Percentiles rank a stretch among this genome's conserved stretches.
Conservation (phyloP, 2,329 filamentous ascomycete species). For the Neonectria hederae region DNA sequence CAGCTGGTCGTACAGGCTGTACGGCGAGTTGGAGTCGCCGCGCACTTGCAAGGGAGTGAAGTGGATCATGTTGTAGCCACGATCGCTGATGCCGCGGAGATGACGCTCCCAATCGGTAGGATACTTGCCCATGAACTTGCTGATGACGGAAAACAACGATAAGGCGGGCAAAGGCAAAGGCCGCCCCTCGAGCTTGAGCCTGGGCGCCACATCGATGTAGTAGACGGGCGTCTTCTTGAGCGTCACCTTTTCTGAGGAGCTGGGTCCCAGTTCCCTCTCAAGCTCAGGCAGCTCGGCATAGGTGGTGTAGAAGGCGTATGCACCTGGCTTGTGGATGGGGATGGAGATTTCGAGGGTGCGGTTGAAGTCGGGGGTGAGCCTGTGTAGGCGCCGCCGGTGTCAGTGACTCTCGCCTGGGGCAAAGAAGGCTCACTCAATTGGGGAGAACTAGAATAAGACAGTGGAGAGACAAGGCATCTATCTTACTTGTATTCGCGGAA, state of each 20-base stretch:
- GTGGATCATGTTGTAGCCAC: constrained; percentile 99
- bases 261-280: constrained; percentile 41
- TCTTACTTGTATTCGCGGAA: constrained; percentile 91
- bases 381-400: constrained; percentile 48
- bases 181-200: constrained; percentile 76
- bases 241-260: constrained; percentile 48
- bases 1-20: constrained; percentile 94
- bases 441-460: neutral
- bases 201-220: constrained; percentile 94
- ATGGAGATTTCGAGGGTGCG: constrained; percentile 90
- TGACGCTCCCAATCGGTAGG: constrained; percentile 91
- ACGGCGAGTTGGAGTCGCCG: constrained; percentile 92
- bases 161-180: constrained; percentile 85
- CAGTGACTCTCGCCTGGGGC: constrained; percentile 8
- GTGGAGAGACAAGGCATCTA: neutral
- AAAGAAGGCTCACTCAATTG: constrained; percentile 16
- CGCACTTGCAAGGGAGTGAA: constrained; percentile 94
- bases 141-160: constrained; percentile 92
- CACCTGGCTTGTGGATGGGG: constrained; percentile 82
- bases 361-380: constrained; percentile 92
- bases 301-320: constrained; percentile 94
- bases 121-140: constrained; percentile 97
- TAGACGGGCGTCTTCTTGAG: constrained; percentile 77
- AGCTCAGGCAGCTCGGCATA: constrained; percentile 86
- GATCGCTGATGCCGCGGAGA: constrained; percentile 83